Evolutionary conservation across 2,329 filamentous ascomycete genomes (phyloP).

Genomic region (Lecanosticta acicola): DNA sequence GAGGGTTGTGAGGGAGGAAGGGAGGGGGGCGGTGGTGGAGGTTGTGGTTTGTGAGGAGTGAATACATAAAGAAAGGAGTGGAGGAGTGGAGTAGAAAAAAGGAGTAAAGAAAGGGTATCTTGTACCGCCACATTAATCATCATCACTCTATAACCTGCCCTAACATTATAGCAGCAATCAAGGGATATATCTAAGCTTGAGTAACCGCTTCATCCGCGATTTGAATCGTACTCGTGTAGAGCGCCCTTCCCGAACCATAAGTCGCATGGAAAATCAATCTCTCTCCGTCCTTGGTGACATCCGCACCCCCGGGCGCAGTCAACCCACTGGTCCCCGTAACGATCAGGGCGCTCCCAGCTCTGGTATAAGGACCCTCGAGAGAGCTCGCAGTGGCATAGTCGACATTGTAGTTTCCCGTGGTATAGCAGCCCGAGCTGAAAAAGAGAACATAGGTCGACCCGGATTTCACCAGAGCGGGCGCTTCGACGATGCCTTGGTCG

Average conservation of each 20-base stretch:
- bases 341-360: conserved; percentile 25
- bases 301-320: conserved; percentile 29
- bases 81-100: too few relatives aligned
- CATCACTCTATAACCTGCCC: too few relatives aligned
- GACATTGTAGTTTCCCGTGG: conserved; percentile 29
- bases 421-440: conserved; percentile 34
- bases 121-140: too few relatives aligned
- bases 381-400: conserved; percentile 30
- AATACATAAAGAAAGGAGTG: too few relatives aligned
- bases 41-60: too few relatives aligned
- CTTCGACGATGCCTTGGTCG: conserved; percentile 32
- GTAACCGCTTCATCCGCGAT: too few relatives aligned
- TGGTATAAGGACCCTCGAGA: conserved; percentile 31
- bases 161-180: too few relatives aligned
- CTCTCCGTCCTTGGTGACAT: conserved; percentile 25
- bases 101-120: too few relatives aligned
- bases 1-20: too few relatives aligned
- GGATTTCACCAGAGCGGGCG: conserved; percentile 27
- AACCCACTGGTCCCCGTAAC: conserved; percentile 27
- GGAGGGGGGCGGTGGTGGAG: too few relatives aligned
- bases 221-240: too few relatives aligned
- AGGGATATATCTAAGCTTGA: too few relatives aligned
- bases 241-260: conserved; percentile 15
- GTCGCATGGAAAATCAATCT: conserved; percentile 33
- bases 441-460: conserved; percentile 33